Base-by-base conservation (phyloP, 306 rosid genomes). In the Sophora flavescens region DNA sequence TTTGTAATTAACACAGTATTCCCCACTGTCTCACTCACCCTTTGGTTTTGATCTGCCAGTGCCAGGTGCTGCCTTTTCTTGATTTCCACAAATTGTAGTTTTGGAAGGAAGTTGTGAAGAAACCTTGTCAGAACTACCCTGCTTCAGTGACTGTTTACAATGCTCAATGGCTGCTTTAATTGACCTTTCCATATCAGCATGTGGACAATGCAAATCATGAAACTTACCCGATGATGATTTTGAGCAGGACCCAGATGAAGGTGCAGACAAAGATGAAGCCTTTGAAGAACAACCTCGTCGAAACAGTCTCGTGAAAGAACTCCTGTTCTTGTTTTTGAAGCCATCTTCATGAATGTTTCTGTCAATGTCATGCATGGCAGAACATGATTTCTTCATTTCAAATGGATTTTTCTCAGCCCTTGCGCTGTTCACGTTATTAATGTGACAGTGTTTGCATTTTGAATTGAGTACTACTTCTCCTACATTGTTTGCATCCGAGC, bases 141-240 rank as follows among this genome's bases (percentile, higher is more conserved):
- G 17, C 74, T 70, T 80, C 42, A 78, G 90, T 11, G 91, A 87
- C 80, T 74, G 84, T 71, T 87, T 91, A 39, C 96, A 90, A 72
- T 90, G 81, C n/a, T 94, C 96, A 16, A 91, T 91, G 8, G 96
- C 97, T 64, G 86, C 93, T 70, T 88, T 88, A 77, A 93, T 80
- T 16, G 93, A 89, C 76, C 74, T 79, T 70, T 89, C 93, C 15
- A 42, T 36, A 70, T 87, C 91, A 45, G 79, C 83, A 81, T 74
- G 80, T 8, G 80, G 78, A 41, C 86, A 53, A 32, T 81, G 86
- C 14, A 58, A 50, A 60, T 87, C 87, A 18, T 50, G 56, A 42
- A 61, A 70, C 47, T 82, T 77, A 74, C 45, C 80, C 44, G 93
- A 88, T 14, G 98, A 86, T 15, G 96, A 90, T 0, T 81, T 68